Base-by-base conservation (phyloP, 176 grass and related monocot genomes). In the Aegilops speltoides region DNA sequence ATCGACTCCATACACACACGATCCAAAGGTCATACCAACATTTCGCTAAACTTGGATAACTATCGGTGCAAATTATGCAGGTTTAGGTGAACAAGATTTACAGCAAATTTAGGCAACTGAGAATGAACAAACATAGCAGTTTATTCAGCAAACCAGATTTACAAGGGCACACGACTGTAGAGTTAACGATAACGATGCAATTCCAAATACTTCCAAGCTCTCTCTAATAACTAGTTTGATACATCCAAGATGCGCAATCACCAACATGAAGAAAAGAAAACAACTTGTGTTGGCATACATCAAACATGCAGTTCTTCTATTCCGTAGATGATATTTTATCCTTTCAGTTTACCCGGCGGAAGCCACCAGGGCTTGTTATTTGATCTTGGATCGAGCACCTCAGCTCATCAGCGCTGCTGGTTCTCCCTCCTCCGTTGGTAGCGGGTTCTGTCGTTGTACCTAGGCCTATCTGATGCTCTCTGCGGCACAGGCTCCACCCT, bases 401-500 rank as follows among this genome's bases (percentile, higher is more conserved):
- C 4, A 0, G 5, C 24, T 87, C 83, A 98, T 73, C 78, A 77
- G 8, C 74, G 28, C 22, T 77, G 87, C 36, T 95, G 91, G 86
- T 91, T 96, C 80, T 98, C 90, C 79, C 94, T 93, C 71, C 87
- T 93, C 16, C 92, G 86, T 5, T 86, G 90, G 1, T 94, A 96
- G 29, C 97, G 90, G 23, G 93, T 94, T 61, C 93, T 86, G 85
- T 98, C 93, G 59, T 92, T 98, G 82, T 98, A 91, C 81, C 96
- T 83, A 38, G 97, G 92, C 83, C 94, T 93, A 22, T 96, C 96
- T 29, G 93, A 61, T 19, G 84, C 68, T 75, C 97, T 94, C 36
- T 99, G 94, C 11, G 90, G 92, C 32, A 92, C 90, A 45, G 92
- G 90, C n/a, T 99, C 97, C 13, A 99, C 92, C 73, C 92, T 94